Conservation (phyloP, 1,284 basidiomycete species). For the Apiotrichum domesticum region DNA sequence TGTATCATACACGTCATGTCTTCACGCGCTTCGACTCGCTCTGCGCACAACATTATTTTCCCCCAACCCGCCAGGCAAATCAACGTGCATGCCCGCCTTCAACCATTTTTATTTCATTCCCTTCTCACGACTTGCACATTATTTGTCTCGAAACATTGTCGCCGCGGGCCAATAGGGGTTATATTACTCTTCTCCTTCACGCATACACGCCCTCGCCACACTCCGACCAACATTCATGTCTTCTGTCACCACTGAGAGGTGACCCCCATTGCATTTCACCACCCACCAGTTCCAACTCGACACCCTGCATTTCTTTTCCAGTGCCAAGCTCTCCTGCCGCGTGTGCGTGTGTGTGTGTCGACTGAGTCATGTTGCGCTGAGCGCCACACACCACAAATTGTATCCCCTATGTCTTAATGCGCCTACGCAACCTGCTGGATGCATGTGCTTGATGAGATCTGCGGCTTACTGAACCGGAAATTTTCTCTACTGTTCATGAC, state of each 20-base stretch:
- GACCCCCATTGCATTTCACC: neutral
- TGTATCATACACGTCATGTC: slow-evolving; percentile 3
- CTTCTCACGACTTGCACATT: neutral
- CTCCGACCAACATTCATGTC: neutral
- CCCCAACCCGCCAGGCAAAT: neutral
- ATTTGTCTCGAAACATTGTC: neutral
- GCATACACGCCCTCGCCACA: neutral
- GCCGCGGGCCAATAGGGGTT: neutral
- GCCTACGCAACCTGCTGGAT: slow-evolving; percentile 5
- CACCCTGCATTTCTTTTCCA: neutral
- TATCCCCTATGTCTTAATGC: slow-evolving; percentile 9
- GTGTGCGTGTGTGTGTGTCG: slow-evolving; percentile 2
- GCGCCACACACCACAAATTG: slow-evolving; percentile 10
- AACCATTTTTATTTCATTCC: neutral
- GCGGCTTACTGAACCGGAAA: neutral
- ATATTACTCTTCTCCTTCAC: slow-evolving; percentile 4
- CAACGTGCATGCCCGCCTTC: neutral
- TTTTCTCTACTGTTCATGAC: neutral
- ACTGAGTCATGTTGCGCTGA: slow-evolving; percentile 7
- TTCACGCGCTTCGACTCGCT: neutral
- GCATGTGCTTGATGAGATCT: slow-evolving; percentile 4
- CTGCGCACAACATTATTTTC: neutral
- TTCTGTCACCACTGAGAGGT: neutral
- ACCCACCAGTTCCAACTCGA: neutral
- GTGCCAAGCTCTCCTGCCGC: neutral